Evolutionary conservation across 2,329 filamentous ascomycete genomes (phyloP), one percentile per base, ranked within the genome.

Genomic region (Neurospora sp.): DNA sequence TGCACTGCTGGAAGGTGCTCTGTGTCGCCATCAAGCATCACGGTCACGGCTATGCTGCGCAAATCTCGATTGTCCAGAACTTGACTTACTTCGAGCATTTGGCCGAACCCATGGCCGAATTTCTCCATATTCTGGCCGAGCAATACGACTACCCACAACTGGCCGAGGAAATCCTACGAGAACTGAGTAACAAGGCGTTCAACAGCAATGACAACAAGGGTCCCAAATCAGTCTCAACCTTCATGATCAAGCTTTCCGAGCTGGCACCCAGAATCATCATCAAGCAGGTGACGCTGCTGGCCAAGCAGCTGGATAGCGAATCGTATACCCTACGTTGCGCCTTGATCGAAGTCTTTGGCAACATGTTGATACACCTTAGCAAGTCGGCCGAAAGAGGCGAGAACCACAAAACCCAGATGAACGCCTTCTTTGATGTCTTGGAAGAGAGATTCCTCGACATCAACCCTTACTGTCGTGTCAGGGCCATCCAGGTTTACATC

Each of bases 31-130:
- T 99, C 71, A 99, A 99, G 82, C 94, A 98, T 77, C 96, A 99
- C 78, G 96, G 96, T 1, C 96, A 99, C 80, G 96, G 91, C 74
- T 97, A 97, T 78, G 94, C 92, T 68, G 96, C 96, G 1, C 96
- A 99, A 85, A 98, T 97, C 66, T 97, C 94, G 66, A 97, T 99
- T 76, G 94, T 98, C 69, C 96, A 99, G 80, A 98, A 96, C 78
- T 82, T 99, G 74, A 97, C 96, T 5, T 99, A 99, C 79, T 99
- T 98, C 76, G 96, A 99, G 81, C 96, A 99, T 80, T 83, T 99
- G n/a, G 95, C 96, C 0, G 96, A 99, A 77, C 96, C 96, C 1
- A 99, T 99, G 96, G 96, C 96, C 39, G 96, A 99, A 79, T 97
- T 99, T 76, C 83, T 99, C 4, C 93, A 98, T 76, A 99, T 98